A percentile compares a stretch with the other conserved stretches of the same genome.
Evolutionary conservation across 305 asterid genomes (phyloP).

Genomic region (Ajuga reptans): DNA sequence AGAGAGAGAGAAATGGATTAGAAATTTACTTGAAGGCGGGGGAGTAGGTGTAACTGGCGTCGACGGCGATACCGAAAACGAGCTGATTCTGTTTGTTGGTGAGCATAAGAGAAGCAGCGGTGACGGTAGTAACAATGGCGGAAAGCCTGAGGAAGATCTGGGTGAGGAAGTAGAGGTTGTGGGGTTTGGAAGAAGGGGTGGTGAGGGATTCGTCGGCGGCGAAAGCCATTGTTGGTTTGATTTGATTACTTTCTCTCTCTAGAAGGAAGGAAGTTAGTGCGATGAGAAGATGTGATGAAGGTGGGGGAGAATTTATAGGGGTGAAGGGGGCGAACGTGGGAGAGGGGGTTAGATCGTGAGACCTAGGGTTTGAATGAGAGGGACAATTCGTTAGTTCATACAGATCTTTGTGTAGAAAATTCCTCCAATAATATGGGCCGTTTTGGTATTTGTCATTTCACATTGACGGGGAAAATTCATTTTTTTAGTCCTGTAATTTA

Average conservation of each 20-base stretch:
- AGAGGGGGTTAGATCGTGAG: background rate
- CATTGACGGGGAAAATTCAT: too few relatives aligned
- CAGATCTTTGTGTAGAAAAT: too few relatives aligned
- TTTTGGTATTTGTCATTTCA: too few relatives aligned
- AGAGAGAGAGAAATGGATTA: background rate
- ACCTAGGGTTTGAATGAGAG: background rate
- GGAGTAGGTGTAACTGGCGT: constrained; percentile 38
- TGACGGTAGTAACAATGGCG: constrained; percentile 27
- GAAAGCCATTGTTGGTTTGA: background rate
- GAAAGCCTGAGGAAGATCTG: constrained; percentile 33
- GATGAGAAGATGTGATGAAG: background rate
- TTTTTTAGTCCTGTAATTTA: too few relatives aligned
- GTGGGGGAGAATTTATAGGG: background rate
- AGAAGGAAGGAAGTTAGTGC: background rate
- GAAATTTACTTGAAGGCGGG: constrained; percentile 41
- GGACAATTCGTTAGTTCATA: too few relatives aligned
- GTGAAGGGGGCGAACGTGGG: background rate
- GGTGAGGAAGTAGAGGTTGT: constrained; percentile 15
- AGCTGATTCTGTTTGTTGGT: constrained; percentile 30
- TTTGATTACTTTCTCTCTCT: background rate
- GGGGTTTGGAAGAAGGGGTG: constrained; percentile 17
- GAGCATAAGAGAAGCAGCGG: constrained; percentile 35
- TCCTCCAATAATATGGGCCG: too few relatives aligned
- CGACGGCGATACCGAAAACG: constrained; percentile 27
- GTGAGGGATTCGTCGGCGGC: background rate